These are phyloP conservation scores for Acacia melanoxylon DNA, from an alignment of 306 rosid genomes.

Conservation along the genomic window DNA sequence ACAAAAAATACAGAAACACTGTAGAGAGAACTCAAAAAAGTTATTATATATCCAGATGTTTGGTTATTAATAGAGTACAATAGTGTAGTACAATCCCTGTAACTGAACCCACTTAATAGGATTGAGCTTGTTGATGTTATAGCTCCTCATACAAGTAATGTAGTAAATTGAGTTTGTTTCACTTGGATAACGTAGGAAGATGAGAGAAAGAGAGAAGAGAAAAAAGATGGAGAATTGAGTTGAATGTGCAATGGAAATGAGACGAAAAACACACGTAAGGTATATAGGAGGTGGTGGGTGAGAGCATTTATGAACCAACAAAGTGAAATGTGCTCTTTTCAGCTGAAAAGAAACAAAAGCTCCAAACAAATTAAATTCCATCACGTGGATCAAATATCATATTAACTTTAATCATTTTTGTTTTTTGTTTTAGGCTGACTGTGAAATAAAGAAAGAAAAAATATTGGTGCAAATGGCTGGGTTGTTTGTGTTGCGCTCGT, in stretches of 20 bases:
- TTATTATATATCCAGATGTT: too few species aligned
- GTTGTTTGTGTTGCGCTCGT: background rate
- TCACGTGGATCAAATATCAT: background rate
- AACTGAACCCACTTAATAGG: too few species aligned
- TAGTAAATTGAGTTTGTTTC: background rate
- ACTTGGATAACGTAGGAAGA: background rate
- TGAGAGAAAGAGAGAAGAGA: background rate
- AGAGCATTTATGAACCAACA: background rate
- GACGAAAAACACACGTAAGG: conserved; percentile 4
- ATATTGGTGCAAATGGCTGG: background rate
- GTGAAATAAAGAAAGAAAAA: too few species aligned
- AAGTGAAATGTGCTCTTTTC: background rate
- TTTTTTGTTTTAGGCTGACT: background rate
- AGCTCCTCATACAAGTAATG: background rate
- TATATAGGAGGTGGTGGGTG: background rate
- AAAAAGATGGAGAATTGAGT: background rate
- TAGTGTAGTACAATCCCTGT: accelerated
- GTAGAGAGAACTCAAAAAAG: too few species aligned
- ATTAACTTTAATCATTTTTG: background rate
- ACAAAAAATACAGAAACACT: too few species aligned
- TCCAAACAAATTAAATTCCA: background rate
- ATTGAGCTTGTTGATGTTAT: too few species aligned
- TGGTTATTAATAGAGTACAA: too few species aligned
- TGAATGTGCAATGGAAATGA: background rate
- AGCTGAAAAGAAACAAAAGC: conserved; percentile 1